Evolutionary conservation across 106 monocot species (phyloP), one percentile per base, ranked within the genome.

Genomic region (Acorus calamus): DNA sequence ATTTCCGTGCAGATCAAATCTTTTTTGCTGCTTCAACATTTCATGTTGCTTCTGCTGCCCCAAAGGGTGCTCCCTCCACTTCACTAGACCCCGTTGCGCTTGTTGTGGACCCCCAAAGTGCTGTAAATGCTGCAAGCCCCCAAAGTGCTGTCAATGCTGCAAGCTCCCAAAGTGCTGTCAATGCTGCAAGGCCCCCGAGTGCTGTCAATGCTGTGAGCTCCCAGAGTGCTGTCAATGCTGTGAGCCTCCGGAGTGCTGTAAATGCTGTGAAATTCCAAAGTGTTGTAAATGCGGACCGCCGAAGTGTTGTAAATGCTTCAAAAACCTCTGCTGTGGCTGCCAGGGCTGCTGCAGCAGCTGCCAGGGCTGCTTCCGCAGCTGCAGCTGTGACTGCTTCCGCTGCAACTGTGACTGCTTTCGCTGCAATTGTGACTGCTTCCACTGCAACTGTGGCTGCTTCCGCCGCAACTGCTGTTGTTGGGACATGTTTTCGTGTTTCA

Each of bases 11-110:
- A 84, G 84, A 47, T 64, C 69, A 61, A 80, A 74, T 14, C 51
- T 84, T 3, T 80, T 76, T 53, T 60, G 51, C 47, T 50, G 53
- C 52, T 43, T 76, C 52, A 28, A 28, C 28, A 28, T 28, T 28
- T 28, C 28, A 28, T 77, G 80, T 49, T 84, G 69, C 66, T 46
- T 74, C 8, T 84, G 80, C 74, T 84, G 80, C 80, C 64, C 10
- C 62, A 49, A 59, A 14, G 56, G 62, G 4, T 73, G 81, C 64
- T 54, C 50, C 41, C 60, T 57, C 12, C n/a, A 57, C 13, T 50
- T 52, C 4, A 51, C 72, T 50, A 55, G n/a, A 69, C 65, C 72
- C 1, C 63, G 75, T 49, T 75, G 71, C 60, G 60, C 48, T 44
- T 80, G 76, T 46, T 13, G 50, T 2, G 10, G 11, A 42, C 2